Percentiles rank a stretch among this genome's conserved stretches.
Evolutionary conservation across 2,329 filamentous ascomycete species (phyloP).

Genomic region (Ophiostoma ulmi): DNA sequence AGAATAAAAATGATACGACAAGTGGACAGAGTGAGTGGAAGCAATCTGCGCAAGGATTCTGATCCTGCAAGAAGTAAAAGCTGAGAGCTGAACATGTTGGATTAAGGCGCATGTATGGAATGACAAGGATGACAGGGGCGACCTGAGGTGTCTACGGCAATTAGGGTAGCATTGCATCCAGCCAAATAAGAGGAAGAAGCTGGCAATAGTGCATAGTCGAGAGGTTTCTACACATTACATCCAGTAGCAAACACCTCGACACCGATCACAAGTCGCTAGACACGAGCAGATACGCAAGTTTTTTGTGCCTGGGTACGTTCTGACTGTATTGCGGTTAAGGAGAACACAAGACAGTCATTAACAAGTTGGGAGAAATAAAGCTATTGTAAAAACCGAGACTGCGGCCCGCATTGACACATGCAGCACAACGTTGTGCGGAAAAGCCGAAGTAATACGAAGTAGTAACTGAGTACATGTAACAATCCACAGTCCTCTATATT

Average conservation of each 20-base stretch:
- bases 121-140: background rate
- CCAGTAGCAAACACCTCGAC: background rate
- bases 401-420: background rate
- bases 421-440: background rate
- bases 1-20: background rate
- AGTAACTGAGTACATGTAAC: no score
- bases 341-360: no score
- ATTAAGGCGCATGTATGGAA: background rate
- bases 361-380: no score
- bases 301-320: background rate
- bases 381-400: background rate
- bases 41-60: background rate
- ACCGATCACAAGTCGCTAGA: no score
- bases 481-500: no score
- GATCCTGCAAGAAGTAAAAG: background rate
- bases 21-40: background rate
- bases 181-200: background rate
- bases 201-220: no score
- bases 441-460: background rate
- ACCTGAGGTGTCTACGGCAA: background rate
- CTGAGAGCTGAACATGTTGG: background rate
- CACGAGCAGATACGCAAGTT: background rate
- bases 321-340: no score
- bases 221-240: background rate
- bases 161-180: slow-evolving; percentile 1